Evolutionary conservation across 2,329 filamentous ascomycete genomes (phyloP).

Genomic region (Paecilomyces formosus): DNA sequence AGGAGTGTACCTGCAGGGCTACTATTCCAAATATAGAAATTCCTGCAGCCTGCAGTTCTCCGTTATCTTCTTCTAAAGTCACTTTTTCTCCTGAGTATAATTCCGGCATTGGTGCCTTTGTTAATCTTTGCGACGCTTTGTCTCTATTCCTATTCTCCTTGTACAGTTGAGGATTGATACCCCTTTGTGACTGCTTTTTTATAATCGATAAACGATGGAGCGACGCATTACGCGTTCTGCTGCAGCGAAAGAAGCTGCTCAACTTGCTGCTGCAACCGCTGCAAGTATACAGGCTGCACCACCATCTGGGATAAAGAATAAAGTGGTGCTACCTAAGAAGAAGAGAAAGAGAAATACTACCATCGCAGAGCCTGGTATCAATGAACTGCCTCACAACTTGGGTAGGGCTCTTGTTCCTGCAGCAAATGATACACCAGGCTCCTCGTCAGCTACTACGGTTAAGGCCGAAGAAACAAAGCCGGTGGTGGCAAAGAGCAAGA

Average conservation of each 20-base stretch:
- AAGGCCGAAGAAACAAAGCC: constrained; percentile 5
- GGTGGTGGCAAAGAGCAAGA: constrained; percentile 4
- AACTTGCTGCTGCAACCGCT: constrained; percentile 7
- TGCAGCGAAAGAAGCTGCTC: constrained; percentile 14
- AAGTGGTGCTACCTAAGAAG: constrained; percentile 13
- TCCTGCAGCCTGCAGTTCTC: not conserved
- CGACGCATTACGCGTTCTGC: constrained; percentile 21
- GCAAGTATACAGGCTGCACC: not conserved
- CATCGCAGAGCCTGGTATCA: constrained; percentile 12
- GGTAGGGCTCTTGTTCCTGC: constrained; percentile 23
- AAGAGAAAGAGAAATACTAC: constrained; percentile 16
- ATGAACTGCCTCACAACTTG: constrained; percentile 53
- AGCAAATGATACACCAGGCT: not conserved
- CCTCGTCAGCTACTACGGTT: not conserved
- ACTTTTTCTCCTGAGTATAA: not conserved
- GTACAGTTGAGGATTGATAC: not conserved
- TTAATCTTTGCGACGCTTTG: not conserved
- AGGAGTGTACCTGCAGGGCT: not conserved
- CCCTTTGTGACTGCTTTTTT: not conserved
- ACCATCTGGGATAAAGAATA: not conserved
- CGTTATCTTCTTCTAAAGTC: no score
- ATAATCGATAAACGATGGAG: constrained; percentile 9
- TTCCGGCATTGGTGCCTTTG: no score
- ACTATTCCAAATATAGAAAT: not conserved
- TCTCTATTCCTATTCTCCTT: not conserved